Percentiles rank a stretch among this genome's conserved stretches.
phyloP scores from a whole-genome alignment of 2,329 filamentous ascomycete species.

The Diaporthe ilicicola region DNA sequence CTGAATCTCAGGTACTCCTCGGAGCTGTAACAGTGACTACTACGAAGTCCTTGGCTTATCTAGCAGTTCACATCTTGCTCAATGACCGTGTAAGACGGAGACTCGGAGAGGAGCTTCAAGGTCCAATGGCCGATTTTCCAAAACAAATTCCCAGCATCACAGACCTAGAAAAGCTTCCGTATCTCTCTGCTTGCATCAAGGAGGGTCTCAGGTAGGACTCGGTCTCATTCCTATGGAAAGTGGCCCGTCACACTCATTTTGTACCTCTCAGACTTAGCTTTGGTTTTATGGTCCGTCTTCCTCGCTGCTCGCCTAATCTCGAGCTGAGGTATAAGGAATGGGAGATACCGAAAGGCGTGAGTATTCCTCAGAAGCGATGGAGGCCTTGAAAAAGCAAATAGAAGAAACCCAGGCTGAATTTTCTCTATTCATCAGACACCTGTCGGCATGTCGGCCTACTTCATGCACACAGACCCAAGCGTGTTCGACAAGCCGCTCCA shows the following conservation, averaged over 20 bases:
- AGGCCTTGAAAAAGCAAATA: too few species aligned
- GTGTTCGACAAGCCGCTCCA: not conserved
- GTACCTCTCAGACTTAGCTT: not conserved
- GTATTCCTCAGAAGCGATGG: not conserved
- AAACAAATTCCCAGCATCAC: conserved; percentile 32
- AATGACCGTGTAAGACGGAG: conserved; percentile 25
- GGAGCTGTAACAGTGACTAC: conserved; percentile 44
- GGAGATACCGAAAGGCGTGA: not conserved
- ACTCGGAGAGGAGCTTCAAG: conserved; percentile 39
- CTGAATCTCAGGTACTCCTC: conserved; percentile 40
- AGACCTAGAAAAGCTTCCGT: conserved; percentile 32
- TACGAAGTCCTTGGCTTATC: conserved; percentile 37
- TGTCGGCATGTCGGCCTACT: conserved; percentile 12
- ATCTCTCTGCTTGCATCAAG: conserved; percentile 35
- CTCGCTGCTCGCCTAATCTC: not conserved
- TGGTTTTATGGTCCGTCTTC: not conserved
- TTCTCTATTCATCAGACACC: conserved; percentile 15
- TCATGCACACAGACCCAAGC: conserved; percentile 7
- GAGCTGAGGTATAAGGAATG: conserved; percentile 17
- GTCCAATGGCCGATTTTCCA: conserved; percentile 37
- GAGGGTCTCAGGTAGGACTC: conserved; percentile 32
- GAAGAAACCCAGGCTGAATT: not conserved
- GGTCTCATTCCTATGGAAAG: too few species aligned
- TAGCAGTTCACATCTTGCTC: conserved; percentile 38
- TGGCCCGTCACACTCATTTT: too few species aligned